Conservation (phyloP, 495 filamentous ascomycete species). For the Staphylotrichum longicolle region DNA sequence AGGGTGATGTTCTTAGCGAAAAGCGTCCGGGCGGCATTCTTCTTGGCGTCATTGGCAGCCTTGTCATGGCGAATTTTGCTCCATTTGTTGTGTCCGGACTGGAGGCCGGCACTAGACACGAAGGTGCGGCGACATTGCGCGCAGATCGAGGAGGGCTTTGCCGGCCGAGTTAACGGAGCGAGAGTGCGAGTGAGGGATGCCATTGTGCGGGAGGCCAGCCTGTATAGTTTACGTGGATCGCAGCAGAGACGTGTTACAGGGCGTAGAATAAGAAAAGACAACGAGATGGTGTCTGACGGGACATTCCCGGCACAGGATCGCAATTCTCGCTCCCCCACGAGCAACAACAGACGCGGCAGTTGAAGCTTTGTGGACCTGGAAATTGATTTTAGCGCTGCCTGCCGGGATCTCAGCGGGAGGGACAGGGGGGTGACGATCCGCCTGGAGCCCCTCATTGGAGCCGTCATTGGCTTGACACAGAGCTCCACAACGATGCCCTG, state of each 20-base stretch:
- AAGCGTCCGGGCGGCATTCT: constrained; percentile 45
- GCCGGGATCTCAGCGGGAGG: constrained; percentile 15
- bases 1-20: constrained; percentile 54
- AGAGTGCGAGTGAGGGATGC: constrained; percentile 22
- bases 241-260: background rate
- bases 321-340: background rate
- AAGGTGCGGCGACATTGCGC: constrained; percentile 51
- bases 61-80: constrained; percentile 96
- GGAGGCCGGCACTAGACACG: constrained; percentile 46
- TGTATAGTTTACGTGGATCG: background rate
- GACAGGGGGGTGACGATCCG: constrained; percentile 10
- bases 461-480: constrained; percentile 19
- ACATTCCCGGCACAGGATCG: background rate
- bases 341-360: background rate
- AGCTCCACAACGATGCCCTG: constrained; percentile 13
- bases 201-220: constrained; percentile 14
- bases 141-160: constrained; percentile 34
- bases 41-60: constrained; percentile 67
- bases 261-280: too few species aligned
- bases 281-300: background rate
- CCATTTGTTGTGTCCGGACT: constrained; percentile 86
- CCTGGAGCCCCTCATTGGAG: constrained; percentile 11
- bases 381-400: constrained; percentile 19
- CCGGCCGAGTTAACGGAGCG: constrained; percentile 17
- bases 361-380: constrained; percentile 10